Conservation (phyloP, 352 stramenopile genomes). For the Globisporangium megalacanthum region DNA sequence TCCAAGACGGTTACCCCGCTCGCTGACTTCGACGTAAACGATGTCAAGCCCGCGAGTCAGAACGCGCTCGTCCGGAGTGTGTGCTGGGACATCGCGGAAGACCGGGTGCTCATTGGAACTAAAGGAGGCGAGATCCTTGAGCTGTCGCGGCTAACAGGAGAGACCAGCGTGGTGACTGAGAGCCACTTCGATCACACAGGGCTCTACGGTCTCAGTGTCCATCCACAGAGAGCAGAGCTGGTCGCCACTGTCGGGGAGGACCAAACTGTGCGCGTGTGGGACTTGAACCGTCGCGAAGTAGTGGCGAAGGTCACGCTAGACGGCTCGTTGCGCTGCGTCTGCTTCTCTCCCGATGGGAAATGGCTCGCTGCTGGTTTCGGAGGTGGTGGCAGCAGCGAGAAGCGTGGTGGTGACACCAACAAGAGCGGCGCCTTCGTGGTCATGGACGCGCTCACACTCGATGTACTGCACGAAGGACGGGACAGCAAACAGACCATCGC, state of each 20-base stretch:
- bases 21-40: slow-evolving; percentile 55
- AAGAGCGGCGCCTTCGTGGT: slow-evolving; percentile 52
- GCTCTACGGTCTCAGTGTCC: slow-evolving; percentile 40
- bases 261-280: slow-evolving; percentile 64
- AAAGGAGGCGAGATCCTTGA: slow-evolving; percentile 65
- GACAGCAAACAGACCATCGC: slow-evolving; percentile 82
- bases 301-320: slow-evolving; percentile 56
- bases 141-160: slow-evolving; percentile 54
- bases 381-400: slow-evolving; percentile 10
- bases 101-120: slow-evolving; percentile 62
- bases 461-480: slow-evolving; percentile 84
- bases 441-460: slow-evolving; percentile 61
- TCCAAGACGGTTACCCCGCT: slow-evolving; percentile 37
- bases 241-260: slow-evolving; percentile 69
- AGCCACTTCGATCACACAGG: slow-evolving; percentile 48
- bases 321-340: slow-evolving; percentile 44
- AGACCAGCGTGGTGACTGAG: slow-evolving; percentile 60
- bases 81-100: slow-evolving; percentile 63
- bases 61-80: slow-evolving; percentile 45
- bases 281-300: slow-evolving; percentile 43
- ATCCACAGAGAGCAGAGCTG: slow-evolving; percentile 43
- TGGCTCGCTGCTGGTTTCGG: slow-evolving; percentile 65
- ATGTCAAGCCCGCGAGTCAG: slow-evolving; percentile 43
- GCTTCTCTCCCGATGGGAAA: slow-evolving; percentile 64
- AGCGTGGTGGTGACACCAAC: slow-evolving; percentile 13